Base-by-base conservation (phyloP, 768 basidiomycete species). In the Agaricus bisporus region DNA sequence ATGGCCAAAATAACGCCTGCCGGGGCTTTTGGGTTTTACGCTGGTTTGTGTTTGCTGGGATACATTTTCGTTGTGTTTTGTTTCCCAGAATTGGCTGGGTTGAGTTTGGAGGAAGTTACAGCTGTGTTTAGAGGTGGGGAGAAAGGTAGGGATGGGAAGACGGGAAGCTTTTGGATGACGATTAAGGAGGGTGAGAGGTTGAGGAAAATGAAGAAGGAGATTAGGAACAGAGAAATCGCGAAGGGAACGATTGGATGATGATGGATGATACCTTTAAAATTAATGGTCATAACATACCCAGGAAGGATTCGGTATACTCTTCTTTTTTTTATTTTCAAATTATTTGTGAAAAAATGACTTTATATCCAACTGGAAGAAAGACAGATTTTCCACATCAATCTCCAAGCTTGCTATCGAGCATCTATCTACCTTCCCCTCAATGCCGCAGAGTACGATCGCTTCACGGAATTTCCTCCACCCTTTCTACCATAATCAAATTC, bases 31-130 rank as follows among this genome's bases (percentile, higher is more conserved):
- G 85, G 83, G 5, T 81, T 90, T 63, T 91, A 88, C 60, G 86
- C 83, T 0, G 85, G 84, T 2, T 69, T 89, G 12, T 90, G 87
- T 66, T 66, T 84, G 4, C 69, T 86, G 10, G 85, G 85, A 4
- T 84, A 80, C 74, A 20, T 86, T 10, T 91, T 91, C 68, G 83
- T 83, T 44, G 54, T 82, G 17, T 73, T 67, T 56, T 86, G 81
- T 64, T 91, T 88, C 75, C 88, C 88, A 0, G 89, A 93, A 71
- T 90, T 87, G 32, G 84, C 84, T 0, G 88, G 86, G 38, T 66
- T 88, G 46, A 82, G 82, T 60, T 67, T 86, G 56, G 85, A 86
- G 59, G 85, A 86, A 64, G 83, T 85, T 8, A 75, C 70, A 61
- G 68, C 76, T 70, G 70, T 88, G 41, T 88, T 88, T 63, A 71